Evolutionary conservation across 768 basidiomycete species (phyloP), one percentile per base, ranked within the genome.

Genomic region (Calocybe gangraenosa): DNA sequence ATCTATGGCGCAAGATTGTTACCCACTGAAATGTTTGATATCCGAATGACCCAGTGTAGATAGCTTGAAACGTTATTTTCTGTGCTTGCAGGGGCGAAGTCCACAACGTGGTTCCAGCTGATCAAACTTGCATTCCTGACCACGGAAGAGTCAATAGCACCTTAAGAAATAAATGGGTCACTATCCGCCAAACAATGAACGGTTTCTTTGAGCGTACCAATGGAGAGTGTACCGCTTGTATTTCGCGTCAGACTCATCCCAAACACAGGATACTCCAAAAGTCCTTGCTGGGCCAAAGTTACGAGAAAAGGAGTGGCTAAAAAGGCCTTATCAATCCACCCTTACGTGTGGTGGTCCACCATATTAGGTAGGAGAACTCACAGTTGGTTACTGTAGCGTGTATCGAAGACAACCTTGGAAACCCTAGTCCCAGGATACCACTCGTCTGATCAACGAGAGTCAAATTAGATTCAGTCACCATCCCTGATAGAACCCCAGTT

Each of bases 351-450:
- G n/a, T n/a, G n/a, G n/a, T n/a, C n/a, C n/a, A n/a, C n/a, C n/a
- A n/a, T n/a, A n/a, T n/a, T n/a, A n/a, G n/a, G n/a, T n/a, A n/a
- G n/a, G n/a, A n/a, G n/a, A n/a, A 20, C 44, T 20, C 14, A 84
- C 85, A 78, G 50, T 80, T 76, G 9, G 67, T 59, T 7, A 68
- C 62, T 2, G 62, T 54, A 18, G 53, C 57, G 5, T 74, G 63
- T 20, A 91, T 81, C 10, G 71, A 68, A 1, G 88, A 89, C 28
- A 89, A 67, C 17, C 87, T 74, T 20, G 85, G 72, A 61, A 91
- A 91, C 1, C 88, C 87, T 21, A 91, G 66, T 17, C 88, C 88
- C 17, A 91, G 56, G 30, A 91, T 63, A 2, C 88, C 88, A 47
- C 85, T 90, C 7, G 80, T 68, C 38, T 83, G 60, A 55, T 86